These are phyloP conservation scores for Colletotrichum chlorophyti DNA, from an alignment of 2,329 filamentous ascomycete species.

Conservation along the genomic window DNA sequence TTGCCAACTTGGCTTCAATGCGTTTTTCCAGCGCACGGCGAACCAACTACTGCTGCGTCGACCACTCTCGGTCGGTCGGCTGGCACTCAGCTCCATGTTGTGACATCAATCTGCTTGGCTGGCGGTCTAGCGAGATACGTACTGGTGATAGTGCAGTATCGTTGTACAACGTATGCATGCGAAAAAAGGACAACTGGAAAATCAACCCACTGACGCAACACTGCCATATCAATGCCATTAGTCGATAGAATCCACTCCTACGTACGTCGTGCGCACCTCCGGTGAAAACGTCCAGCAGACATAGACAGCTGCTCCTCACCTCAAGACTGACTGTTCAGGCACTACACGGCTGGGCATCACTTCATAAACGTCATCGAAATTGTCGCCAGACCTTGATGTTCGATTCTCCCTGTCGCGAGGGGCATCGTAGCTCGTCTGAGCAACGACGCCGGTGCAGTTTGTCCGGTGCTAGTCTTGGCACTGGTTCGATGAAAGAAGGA, in stretches of 20 bases:
- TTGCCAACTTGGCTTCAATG: not conserved
- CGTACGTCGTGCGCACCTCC: conserved; percentile 3
- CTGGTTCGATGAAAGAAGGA: not conserved
- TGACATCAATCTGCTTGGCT: conserved; percentile 25
- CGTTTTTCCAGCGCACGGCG: not conserved
- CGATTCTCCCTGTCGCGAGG: not conserved
- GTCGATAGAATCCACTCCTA: conserved; percentile 7
- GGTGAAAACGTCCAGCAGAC: conserved; percentile 12
- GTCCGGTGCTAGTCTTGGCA: not conserved
- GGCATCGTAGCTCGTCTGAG: not conserved
- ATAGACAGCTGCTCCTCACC: not conserved
- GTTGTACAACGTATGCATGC: no score
- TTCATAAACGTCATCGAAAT: conserved; percentile 16
- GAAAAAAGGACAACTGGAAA: no score
- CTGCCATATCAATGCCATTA: not conserved
- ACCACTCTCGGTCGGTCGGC: no score
- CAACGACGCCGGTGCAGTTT: not conserved
- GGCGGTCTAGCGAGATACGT: not conserved
- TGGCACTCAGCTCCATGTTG: no score
- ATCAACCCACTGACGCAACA: conserved; percentile 21
- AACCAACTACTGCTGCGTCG: no score
- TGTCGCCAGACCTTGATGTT: not conserved
- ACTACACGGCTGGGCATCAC: conserved; percentile 14
- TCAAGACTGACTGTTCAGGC: not conserved
- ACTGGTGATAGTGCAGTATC: no score